Conservation (phyloP, 331 rosid species). For the Spiraea crenata region DNA sequence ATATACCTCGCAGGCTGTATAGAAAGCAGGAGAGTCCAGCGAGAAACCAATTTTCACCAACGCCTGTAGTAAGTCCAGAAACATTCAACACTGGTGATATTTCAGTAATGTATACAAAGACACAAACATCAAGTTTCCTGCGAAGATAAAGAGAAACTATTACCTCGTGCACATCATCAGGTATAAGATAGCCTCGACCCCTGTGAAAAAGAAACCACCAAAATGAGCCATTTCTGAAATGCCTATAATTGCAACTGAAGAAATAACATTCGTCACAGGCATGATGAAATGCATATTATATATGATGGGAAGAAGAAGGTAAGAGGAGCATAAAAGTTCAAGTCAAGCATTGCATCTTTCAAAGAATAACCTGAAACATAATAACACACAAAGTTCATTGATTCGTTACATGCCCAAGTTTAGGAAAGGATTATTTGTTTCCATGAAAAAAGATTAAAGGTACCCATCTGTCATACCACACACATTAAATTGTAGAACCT, state of each 20-base stretch:
- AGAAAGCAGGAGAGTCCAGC: slow-evolving; percentile 91
- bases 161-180: slow-evolving; percentile 80
- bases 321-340: background rate
- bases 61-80: slow-evolving; percentile 43
- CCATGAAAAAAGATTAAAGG: background rate
- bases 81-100: background rate
- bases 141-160: background rate
- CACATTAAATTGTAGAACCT: background rate
- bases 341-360: background rate
- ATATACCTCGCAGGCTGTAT: slow-evolving; percentile 75
- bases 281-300: background rate
- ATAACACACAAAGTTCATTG: background rate
- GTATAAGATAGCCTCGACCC: slow-evolving; percentile 74
- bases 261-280: background rate
- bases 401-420: background rate
- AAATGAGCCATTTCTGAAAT: background rate
- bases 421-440: background rate
- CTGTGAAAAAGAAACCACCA: slow-evolving; percentile 41
- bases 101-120: background rate
- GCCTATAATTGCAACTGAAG: slow-evolving; percentile 6
- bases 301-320: background rate
- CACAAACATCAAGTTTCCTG: background rate
- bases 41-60: slow-evolving; percentile 71
- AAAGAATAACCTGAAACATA: background rate
- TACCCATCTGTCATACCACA: background rate